Evolutionary conservation across 2,329 filamentous ascomycete genomes (phyloP).

Genomic region (Pyrenophora tritici-repentis): DNA sequence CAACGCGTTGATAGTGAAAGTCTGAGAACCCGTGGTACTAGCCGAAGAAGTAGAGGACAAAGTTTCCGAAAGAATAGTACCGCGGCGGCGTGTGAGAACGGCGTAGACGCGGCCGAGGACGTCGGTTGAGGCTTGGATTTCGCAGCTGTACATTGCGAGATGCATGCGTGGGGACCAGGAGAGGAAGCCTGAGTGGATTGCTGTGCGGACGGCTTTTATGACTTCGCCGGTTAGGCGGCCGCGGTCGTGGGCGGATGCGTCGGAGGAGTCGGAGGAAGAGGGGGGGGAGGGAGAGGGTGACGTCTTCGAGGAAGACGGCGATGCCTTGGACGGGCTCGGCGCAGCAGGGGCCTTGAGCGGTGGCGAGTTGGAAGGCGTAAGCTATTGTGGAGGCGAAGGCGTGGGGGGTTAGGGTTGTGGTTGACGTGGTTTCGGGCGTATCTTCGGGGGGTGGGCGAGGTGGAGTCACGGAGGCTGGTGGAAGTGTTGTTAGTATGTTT

Average conservation of each 20-base stretch:
- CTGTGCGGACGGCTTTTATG: constrained; percentile 83
- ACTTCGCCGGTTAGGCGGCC: constrained; percentile 89
- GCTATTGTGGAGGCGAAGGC: constrained; percentile 88
- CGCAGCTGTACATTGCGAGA: constrained; percentile 96
- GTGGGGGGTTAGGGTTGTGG: constrained; percentile 51
- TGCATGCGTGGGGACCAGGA: constrained; percentile 97
- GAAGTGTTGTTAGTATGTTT: constrained; percentile 10
- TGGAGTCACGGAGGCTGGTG: constrained; percentile 33
- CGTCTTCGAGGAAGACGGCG: constrained; percentile 85
- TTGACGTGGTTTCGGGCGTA: constrained; percentile 14
- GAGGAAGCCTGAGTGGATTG: constrained; percentile 83
- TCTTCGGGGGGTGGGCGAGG: constrained; percentile 44
- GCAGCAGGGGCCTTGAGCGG: constrained; percentile 85
- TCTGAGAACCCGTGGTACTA: constrained; percentile 89
- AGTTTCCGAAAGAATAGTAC: constrained; percentile 84
- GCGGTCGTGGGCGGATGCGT: constrained; percentile 59
- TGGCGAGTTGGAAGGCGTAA: constrained; percentile 93
- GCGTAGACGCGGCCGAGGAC: constrained; percentile 95
- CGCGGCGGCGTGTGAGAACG: constrained; percentile 92
- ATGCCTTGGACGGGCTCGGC: constrained; percentile 92
- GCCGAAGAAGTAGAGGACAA: constrained; percentile 96
- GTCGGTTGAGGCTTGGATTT: constrained; percentile 95
- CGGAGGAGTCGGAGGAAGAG: too few species aligned
- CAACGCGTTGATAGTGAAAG: constrained; percentile 89
- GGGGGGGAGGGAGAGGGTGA: constrained; percentile 62